Base-by-base conservation (phyloP, 1,284 basidiomycete genomes). In the Tilletiopsis washingtonensis region DNA sequence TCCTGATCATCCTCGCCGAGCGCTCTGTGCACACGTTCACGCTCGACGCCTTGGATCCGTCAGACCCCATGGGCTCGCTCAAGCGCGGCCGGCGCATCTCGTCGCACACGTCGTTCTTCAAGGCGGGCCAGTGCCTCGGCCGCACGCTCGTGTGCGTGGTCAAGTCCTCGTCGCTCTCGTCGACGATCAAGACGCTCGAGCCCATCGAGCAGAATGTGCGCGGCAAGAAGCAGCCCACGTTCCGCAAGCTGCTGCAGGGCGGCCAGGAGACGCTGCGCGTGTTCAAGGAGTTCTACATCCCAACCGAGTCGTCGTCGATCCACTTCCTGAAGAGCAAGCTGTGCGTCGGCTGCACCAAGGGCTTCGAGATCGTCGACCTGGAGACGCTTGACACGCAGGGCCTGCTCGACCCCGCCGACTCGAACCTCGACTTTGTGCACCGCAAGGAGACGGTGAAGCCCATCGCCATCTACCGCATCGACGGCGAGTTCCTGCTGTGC, bases 361-460 rank as follows among this genome's bases (percentile, higher is more conserved):
- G 94, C n/a, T 98, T 99, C 73, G 94, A 98, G 77, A 97, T 98
- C 62, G 91, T 99, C 59, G 94, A 99, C 75, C 80, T 97, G 44
- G 91, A 97, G 74, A 94, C 86, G 49, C 78, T 99, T 73, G 94
- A 98, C 74, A 97, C 91, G 43, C 93, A 98, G 76, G 89, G 89
- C 6, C 75, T 99, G 56, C 79, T 99, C 49, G 94, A 99, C 74
- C 94, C 94, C 1, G 83, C 84, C 5, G 94, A 98, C 72, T 80
- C 82, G 44, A 86, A 84, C 5, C 81, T 99, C 43, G 91, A 97
- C 64, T 97, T 99, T 77, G 89, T 97, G 25, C 80, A 89, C 59
- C 88, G 86, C 74, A 78, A 84, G 51, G 91, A 94, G 71, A 86
- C 84, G 67, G 80, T 94, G 44, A 81, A 86, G 52, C 94, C 94